phyloP scores from a whole-genome alignment of 176 grass and related monocot species.

The Oropetium thomaeum region DNA sequence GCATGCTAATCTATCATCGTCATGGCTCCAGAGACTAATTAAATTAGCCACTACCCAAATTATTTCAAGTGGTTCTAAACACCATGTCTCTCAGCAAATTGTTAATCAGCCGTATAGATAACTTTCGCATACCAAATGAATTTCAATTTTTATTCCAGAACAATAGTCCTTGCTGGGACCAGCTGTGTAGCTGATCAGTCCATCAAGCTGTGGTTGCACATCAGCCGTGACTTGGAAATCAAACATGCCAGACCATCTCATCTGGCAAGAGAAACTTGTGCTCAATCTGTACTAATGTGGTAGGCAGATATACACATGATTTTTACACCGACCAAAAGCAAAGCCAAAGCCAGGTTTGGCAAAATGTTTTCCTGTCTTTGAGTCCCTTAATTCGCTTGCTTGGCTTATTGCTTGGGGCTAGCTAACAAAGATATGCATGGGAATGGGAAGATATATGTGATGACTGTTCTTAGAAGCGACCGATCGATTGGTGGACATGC shows the following conservation, averaged over 20 bases:
- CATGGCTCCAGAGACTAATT: too few species aligned
- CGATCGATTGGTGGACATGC: constrained; percentile 8
- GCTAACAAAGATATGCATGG: not conserved
- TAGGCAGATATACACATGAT: not conserved
- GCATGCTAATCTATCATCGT: too few species aligned
- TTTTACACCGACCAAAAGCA: not conserved
- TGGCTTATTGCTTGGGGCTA: not conserved
- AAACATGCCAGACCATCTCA: not conserved
- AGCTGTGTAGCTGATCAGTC: too few species aligned
- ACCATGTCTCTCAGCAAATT: too few species aligned
- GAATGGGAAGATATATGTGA: not conserved
- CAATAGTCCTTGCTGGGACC: too few species aligned
- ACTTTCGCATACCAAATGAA: too few species aligned
- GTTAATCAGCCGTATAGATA: too few species aligned
- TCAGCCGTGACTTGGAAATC: not conserved
- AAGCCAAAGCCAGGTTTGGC: not conserved
- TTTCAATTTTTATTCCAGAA: too few species aligned
- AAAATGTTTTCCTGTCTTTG: not conserved
- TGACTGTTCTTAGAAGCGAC: constrained; percentile 31
- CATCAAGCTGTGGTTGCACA: too few species aligned
- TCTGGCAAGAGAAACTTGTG: not conserved
- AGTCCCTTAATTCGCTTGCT: not conserved
- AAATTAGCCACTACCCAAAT: too few species aligned
- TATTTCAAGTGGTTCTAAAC: too few species aligned
- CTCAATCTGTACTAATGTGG: not conserved